These are phyloP conservation scores for Populus deltoides DNA, from an alignment of 345 rosid genomes.

Conservation along the genomic window DNA sequence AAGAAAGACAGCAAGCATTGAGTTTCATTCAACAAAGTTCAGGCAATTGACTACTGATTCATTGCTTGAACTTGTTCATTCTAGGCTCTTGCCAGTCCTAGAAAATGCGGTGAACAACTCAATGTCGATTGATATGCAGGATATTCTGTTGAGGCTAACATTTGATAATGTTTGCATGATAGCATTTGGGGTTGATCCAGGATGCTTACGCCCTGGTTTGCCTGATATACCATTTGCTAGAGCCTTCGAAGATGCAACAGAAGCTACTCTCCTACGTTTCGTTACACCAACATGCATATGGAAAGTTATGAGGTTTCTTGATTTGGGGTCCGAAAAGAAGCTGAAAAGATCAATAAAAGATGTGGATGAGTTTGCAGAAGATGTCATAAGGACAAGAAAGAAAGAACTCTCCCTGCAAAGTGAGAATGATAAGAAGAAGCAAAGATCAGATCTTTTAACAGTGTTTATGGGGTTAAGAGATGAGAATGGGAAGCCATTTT, in stretches of 20 bases:
- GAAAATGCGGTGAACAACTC: conserved; percentile 42
- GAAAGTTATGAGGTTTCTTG: conserved; percentile 68
- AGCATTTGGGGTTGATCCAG: conserved; percentile 93
- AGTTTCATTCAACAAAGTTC: conserved; percentile 87
- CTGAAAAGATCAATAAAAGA: conserved; percentile 62
- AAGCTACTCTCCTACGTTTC: conserved; percentile 64
- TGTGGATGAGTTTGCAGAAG: conserved; percentile 72
- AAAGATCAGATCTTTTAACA: conserved; percentile 68
- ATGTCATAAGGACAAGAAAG: conserved; percentile 75
- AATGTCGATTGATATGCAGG: conserved; percentile 70
- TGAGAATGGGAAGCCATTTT: conserved; percentile 54
- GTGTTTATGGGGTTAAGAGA: conserved; percentile 61
- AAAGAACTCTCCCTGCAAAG: conserved; percentile 47
- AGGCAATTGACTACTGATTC: conserved; percentile 66
- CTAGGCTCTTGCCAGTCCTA: conserved; percentile 70
- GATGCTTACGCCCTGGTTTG: conserved; percentile 57
- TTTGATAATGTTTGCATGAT: conserved; percentile 94
- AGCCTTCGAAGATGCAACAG: conserved; percentile 92
- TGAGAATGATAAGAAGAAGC: conserved; percentile 16
- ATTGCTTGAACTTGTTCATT: conserved; percentile 64
- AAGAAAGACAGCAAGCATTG: conserved; percentile 83
- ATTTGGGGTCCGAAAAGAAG: conserved; percentile 71
- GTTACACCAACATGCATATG: conserved; percentile 76
- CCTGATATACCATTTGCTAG: conserved; percentile 75
- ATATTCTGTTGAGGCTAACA: conserved; percentile 67